Evolutionary conservation across 495 filamentous ascomycete species (phyloP), one percentile per base, ranked within the genome.

Genomic region (Neurospora sp.): DNA sequence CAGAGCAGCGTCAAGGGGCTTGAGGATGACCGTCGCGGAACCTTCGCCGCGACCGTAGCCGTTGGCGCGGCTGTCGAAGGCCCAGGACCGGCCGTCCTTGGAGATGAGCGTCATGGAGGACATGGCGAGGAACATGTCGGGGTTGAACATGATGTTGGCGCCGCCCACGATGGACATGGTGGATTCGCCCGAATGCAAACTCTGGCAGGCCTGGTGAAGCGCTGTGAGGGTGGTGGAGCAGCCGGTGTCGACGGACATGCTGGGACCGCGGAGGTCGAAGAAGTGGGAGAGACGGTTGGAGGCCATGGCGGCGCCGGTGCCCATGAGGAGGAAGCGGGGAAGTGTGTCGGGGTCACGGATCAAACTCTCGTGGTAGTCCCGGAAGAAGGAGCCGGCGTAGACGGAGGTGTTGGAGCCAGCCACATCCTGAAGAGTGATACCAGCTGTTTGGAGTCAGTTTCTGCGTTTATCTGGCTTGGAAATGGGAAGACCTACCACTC

Each of bases 41-140:
- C 92, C 84, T 22, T 87, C 88, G 39, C 90, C 85, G 27, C 91
- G 87, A 1, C 66, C 91, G 77, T 91, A 93, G 0, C 91, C 91
- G 76, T 91, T 83, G 0, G 90, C 91, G 0, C 75, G 72, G 0
- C 81, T 80, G 71, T 91, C 88, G 59, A 83, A 85, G 2, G 83
- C 82, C 68, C 82, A 79, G 0, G 75, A 80, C 31, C 77, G 77
- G 20, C 82, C 79, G 40, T 78, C 75, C 20, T 79, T 79, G 38
- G 82, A 76, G 10, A 83, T 76, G 27, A 81, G 70, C 70, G 76
- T 77, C 73, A 80, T 77, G 1, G 79, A 81, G 0, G 79, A 79
- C 80, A 82, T 81, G 68, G 75, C 75, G 3, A 84, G 75, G 18
- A 81, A 81, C 41, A 79, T 75, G 42, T 78, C 76, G 0, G 82